Conservation (phyloP, 75 land plant genomes). For the Gnetum montanum region DNA sequence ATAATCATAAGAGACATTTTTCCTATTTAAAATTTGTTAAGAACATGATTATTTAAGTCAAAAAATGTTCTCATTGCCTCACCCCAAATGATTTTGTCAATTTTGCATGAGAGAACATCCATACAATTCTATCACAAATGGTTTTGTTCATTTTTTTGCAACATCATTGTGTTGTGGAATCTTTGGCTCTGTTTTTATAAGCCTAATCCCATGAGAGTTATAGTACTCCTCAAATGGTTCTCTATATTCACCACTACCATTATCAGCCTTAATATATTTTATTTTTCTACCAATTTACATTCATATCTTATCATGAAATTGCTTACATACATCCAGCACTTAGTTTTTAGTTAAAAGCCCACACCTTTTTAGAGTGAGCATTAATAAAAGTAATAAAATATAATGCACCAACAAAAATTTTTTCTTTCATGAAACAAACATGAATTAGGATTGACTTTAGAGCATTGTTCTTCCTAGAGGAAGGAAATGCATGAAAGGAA, state of each 20-base stretch:
- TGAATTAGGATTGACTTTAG: not conserved
- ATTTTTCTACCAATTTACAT: slow-evolving; percentile 9
- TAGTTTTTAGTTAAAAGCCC: slow-evolving; percentile 19
- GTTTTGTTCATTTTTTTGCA: slow-evolving; percentile 24
- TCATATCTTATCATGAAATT: slow-evolving; percentile 14
- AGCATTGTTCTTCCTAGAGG: not conserved
- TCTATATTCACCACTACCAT: slow-evolving; percentile 18
- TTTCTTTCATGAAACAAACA: not conserved
- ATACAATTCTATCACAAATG: slow-evolving; percentile 8
- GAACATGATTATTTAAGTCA: slow-evolving; percentile 1
- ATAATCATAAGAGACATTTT: slow-evolving; percentile 6
- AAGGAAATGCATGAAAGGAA: not conserved
- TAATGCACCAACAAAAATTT: not conserved
- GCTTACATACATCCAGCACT: slow-evolving; percentile 16
- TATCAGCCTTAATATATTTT: slow-evolving; percentile 22
- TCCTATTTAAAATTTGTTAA: not conserved
- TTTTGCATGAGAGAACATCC: slow-evolving; percentile 5
- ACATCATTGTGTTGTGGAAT: slow-evolving; percentile 16
- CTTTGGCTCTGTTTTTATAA: slow-evolving; percentile 3
- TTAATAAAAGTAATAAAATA: slow-evolving; percentile 32
- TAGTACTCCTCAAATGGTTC: slow-evolving; percentile 15
- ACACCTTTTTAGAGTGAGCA: slow-evolving; percentile 22
- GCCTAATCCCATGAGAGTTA: slow-evolving; percentile 10
- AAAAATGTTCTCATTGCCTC: slow-evolving; percentile 6
- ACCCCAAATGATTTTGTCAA: slow-evolving; percentile 4